Base-by-base conservation (phyloP, 495 filamentous ascomycete species). In the Corynascus novoguineensis region DNA sequence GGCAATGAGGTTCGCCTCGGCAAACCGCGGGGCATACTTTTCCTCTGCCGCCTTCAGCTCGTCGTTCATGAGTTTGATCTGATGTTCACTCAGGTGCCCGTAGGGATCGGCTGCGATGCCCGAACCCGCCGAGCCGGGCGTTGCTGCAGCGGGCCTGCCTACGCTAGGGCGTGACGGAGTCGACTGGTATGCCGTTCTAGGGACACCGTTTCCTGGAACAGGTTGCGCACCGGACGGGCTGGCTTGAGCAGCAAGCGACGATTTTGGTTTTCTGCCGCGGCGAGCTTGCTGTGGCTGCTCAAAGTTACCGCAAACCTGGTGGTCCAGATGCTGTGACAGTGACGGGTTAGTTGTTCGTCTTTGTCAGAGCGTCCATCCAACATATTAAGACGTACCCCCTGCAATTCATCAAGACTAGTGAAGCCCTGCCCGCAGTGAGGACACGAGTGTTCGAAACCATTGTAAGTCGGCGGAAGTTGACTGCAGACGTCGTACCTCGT, bases 351-450 rank as follows among this genome's bases (percentile, higher is more conserved):
- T 17, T 28, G 9, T 11, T 24, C 25, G 11, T 7, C 31, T 12
- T 10, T 9, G 2, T 19, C 12, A 6, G 24, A 5, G 63, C 56
- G 7, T n/a, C 21, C n/a, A 24, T 44, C n/a, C n/a, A 5, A 17
- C 11, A 17, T 32, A 37, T 19, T 46, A 6, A 5, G 38, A 63
- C 72, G 64, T 64, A 73, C 72, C 42, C 65, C 64, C 58, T 72
- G 61, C 8, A 69, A 58, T 1, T 72, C 71, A 9, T 63, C 61
- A 1, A 54, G 58, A 3, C 56, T 69, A 9, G 58, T 66, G 32
- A 76, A 78, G 0, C 68, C 68, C 24, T 71, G 64, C 19, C 75
- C 76, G 40, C 76, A 79, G 17, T 71, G 45, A 1, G 57, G 54
- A 35, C 76, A 79, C 4, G 64, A 60, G 27, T 66, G 67, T 19